phyloP scores from a whole-genome alignment of 2,329 filamentous ascomycete species.

The Chaetothyriales sp. region DNA sequence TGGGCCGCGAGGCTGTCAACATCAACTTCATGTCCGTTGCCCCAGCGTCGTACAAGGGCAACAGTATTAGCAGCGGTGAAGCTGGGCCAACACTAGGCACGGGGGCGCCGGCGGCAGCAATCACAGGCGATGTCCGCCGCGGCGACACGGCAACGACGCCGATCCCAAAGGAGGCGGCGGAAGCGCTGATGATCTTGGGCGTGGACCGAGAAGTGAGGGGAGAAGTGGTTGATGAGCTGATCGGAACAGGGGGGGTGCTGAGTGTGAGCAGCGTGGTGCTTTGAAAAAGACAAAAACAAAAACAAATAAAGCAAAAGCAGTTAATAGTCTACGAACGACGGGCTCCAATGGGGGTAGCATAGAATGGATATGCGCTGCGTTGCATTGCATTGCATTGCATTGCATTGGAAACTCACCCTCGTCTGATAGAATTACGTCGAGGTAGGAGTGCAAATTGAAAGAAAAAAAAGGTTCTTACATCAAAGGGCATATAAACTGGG shows the following conservation, averaged over 20 bases:
- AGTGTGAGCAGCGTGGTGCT: conserved; percentile 40
- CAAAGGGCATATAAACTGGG: too few species aligned
- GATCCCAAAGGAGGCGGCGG: conserved; percentile 26
- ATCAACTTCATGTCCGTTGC: conserved; percentile 69
- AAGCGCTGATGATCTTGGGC: conserved; percentile 71
- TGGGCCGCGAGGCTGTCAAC: conserved; percentile 60
- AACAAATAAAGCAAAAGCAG: neutral
- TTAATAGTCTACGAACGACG: too few species aligned
- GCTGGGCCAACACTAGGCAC: neutral
- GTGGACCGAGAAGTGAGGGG: conserved; percentile 52
- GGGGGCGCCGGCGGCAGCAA: neutral
- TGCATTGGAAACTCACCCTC: too few species aligned
- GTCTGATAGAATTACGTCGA: too few species aligned
- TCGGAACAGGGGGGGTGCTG: conserved; percentile 38
- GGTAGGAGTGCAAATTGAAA: too few species aligned
- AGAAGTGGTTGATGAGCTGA: conserved; percentile 38
- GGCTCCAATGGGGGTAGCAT: too few species aligned
- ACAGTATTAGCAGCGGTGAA: conserved; percentile 10
- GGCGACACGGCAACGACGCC: conserved; percentile 11
- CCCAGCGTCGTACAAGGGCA: conserved; percentile 22
- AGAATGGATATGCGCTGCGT: too few species aligned
- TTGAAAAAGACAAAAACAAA: conserved; percentile 12
- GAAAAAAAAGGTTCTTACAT: too few species aligned
- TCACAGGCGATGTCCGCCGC: conserved; percentile 30
- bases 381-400: too few species aligned